Evolutionary conservation across 805 yeast species (phyloP), one percentile per base, ranked within the genome.

Genomic region (Lipomyces mesembrius): DNA sequence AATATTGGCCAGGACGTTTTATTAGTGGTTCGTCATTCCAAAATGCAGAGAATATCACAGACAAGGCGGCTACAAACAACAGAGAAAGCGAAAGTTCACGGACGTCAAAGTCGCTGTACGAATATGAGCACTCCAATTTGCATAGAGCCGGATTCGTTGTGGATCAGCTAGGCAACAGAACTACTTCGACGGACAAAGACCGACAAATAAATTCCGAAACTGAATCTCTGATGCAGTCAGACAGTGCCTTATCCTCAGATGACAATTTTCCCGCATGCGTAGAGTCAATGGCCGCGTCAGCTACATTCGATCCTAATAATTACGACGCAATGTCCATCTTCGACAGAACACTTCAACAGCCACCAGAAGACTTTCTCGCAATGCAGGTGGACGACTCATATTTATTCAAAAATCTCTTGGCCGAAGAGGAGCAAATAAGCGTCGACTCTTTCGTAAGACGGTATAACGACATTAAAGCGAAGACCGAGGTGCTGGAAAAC

Each of bases 381-480:
- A 43, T 43, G 49, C 49, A 43, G 49, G 12, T 17, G 49, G 49
- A 43, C 14, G 49, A 43, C 49, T 43, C 49, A n/a, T n/a, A 43
- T n/a, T 43, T 43, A 7, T 43, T 43, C 49, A 43, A n/a, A 43
- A 43, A n/a, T 17, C 49, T 43, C 1, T 5, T 43, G 14, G 22
- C 11, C 8, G 49, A 8, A 17, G 25, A 43, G 49, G 49, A n/a
- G 9, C 20, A 7, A 43, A 43, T 7, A 17, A 7, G 49, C 4
- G 9, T n/a, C 49, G 22, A 43, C 49, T 17, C 49, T 7, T 43
- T 43, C 11, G 20, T 43, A 43, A 17, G 22, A n/a, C 12, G 49
- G 14, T 43, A 43, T 8, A 8, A 43, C 3, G 20, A n/a, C n/a
- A 17, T 6, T 17, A 43, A 43, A 17, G 49, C 49, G 9, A 43